A percentile compares a stretch with the other conserved stretches of the same genome.
phyloP scores from a whole-genome alignment of 805 yeast species.

The Saturnispora kantuleensis region DNA sequence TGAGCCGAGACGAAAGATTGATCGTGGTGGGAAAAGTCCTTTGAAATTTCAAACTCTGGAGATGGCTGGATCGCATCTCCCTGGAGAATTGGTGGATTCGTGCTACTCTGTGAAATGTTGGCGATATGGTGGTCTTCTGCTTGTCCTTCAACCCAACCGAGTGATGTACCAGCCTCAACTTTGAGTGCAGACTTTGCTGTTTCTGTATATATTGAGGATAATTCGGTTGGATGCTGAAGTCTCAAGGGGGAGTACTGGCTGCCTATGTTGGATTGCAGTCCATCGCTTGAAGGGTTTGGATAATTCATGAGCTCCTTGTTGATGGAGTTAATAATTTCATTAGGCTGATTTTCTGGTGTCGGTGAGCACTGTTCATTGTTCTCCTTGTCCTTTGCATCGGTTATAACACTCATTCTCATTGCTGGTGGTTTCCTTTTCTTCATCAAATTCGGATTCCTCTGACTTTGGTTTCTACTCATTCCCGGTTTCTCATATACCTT shows the following conservation, averaged over 20 bases:
- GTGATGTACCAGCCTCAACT: too few relatives aligned
- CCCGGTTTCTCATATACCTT: not conserved
- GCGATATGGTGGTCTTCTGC: too few relatives aligned
- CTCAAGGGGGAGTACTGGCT: conserved; percentile 3
- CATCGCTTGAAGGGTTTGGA: not conserved
- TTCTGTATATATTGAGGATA: too few relatives aligned
- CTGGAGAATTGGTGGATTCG: too few relatives aligned
- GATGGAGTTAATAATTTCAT: not conserved
- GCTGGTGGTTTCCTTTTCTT: conserved; percentile 12
- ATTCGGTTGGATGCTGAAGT: not conserved
- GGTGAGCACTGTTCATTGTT: conserved; percentile 2
- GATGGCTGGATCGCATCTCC: not conserved
- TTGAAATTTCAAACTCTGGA: conserved; percentile 6
- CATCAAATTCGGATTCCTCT: conserved; percentile 9
- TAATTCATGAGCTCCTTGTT: not conserved
- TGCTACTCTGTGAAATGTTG: too few relatives aligned
- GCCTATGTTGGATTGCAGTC: not conserved
- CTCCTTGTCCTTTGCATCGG: not conserved
- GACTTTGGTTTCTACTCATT: not conserved
- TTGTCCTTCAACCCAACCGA: too few relatives aligned
- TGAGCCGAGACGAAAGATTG: not conserved
- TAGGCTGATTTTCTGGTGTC: not conserved
- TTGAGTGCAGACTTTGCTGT: too few relatives aligned
- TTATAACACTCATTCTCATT: not conserved
- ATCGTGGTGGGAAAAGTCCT: not conserved